phyloP scores from a whole-genome alignment of 345 rosid genomes.

The Dovyalis caffra region DNA sequence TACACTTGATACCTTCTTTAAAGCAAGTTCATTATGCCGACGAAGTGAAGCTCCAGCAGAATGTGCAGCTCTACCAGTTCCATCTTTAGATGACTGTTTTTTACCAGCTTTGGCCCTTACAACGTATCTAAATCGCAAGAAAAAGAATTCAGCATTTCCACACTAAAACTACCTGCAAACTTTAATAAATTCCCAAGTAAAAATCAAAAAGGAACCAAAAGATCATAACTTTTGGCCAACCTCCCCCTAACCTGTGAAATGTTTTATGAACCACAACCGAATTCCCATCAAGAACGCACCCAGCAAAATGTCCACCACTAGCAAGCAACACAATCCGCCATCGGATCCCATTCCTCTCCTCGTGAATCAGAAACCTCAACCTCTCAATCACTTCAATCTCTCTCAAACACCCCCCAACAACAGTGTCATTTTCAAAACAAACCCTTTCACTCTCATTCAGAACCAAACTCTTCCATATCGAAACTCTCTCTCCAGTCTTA shows the following conservation, averaged over 20 bases:
- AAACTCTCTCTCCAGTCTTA: slow-evolving; percentile 65
- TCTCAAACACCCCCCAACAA: slow-evolving; percentile 22
- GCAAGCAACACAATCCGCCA: slow-evolving; percentile 77
- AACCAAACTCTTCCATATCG: slow-evolving; percentile 69
- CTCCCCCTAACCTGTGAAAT: slow-evolving; percentile 72
- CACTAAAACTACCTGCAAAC: background rate
- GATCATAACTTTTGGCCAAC: background rate
- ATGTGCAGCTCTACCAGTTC: slow-evolving; percentile 71
- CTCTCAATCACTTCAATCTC: slow-evolving; percentile 60
- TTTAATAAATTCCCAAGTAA: too few species aligned
- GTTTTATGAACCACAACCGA: slow-evolving; percentile 78
- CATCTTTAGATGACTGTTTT: slow-evolving; percentile 93
- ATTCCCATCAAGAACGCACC: slow-evolving; percentile 74
- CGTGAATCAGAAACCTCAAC: slow-evolving; percentile 44
- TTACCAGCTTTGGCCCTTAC: slow-evolving; percentile 98
- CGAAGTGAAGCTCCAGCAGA: slow-evolving; percentile 99
- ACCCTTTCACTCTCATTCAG: slow-evolving; percentile 63
- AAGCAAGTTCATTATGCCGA: slow-evolving; percentile 82
- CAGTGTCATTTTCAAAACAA: slow-evolving; percentile 38
- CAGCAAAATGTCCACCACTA: slow-evolving; percentile 93
- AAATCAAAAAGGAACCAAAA: background rate
- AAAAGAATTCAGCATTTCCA: slow-evolving; percentile 6
- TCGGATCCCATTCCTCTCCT: slow-evolving; percentile 40
- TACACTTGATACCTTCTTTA: slow-evolving; percentile 68
- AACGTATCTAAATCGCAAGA: slow-evolving; percentile 60